Evolutionary conservation across 768 basidiomycete genomes (phyloP), one percentile per base, ranked within the genome.

Genomic region (Gloeopeniophorella convolvens): DNA sequence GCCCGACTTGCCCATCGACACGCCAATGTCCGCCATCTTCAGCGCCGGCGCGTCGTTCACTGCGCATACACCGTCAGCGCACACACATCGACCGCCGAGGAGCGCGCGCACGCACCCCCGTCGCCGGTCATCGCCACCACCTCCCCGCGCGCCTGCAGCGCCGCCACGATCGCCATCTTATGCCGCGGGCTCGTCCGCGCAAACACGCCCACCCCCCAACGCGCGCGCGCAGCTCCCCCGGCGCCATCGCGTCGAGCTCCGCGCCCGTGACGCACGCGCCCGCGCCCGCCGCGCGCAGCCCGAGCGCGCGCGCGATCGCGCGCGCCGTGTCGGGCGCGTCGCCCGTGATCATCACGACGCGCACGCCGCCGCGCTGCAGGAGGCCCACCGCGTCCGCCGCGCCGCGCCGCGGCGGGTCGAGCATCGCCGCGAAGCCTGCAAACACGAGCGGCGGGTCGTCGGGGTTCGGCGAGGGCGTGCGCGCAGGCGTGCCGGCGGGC

Each of bases 51-150:
- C 93, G 59, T 98, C 95, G 65, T 98, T 98, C 13, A 97, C 94
- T 79, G 42, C 41, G 37, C 40, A 40, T 9, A 11, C 56, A 28
- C 26, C 15, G 7, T 35, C 31, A 31, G 23, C 31, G 50, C 18
- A 30, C 45, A 51, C 15, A 24, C 16, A 26, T 7, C 49, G 13
- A 33, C 35, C 24, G 45, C 32, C 42, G 31, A 49, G 44, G 53
- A 12, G 21, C 5, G 21, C 11, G n/a, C 26, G 15, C 18, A 70
- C 81, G 16, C 35, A 89, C 89, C 89, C 64, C 94, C 94, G 65
- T 97, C 94, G 23, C 94, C 94, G 1, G 95, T 96, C 95, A 98
- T 97, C 2, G 91, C 94, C 2, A 97, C 93, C 4, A 97, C 83
- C 9, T 79, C 83, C 0, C 95, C 94, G 40, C 89, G 73, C 51